Percentiles rank a stretch among this genome's conserved stretches.
Evolutionary conservation across 805 yeast genomes (phyloP).

Genomic region (Spencermartinsiella europaea): DNA sequence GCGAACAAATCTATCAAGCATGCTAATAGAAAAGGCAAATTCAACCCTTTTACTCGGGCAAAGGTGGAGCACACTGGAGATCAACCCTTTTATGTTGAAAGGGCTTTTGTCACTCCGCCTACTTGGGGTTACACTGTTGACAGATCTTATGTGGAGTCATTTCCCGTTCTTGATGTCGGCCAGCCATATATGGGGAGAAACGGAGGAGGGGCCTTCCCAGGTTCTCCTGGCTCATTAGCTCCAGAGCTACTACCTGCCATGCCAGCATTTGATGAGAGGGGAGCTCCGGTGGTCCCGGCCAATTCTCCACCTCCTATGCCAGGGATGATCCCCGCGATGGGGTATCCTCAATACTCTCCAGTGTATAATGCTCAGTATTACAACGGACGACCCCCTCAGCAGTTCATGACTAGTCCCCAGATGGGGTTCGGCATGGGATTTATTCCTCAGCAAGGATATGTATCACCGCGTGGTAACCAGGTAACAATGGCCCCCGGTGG

Average conservation of each 20-base stretch:
- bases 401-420: conserved; percentile 10
- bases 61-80: conserved; percentile 29
- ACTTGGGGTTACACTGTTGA: conserved; percentile 66
- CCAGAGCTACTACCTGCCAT: conserved; percentile 14
- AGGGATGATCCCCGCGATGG: conserved; percentile 15
- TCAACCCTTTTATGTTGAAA: conserved; percentile 39
- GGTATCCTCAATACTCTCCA: conserved; percentile 17
- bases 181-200: neutral
- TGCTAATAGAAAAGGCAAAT: conserved; percentile 35
- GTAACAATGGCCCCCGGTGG: neutral
- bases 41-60: conserved; percentile 50
- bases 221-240: conserved; percentile 12
- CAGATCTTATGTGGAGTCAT: conserved; percentile 44
- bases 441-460: conserved; percentile 7
- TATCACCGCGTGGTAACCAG: neutral
- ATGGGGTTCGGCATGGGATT: conserved; percentile 16
- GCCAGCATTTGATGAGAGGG: conserved; percentile 19
- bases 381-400: conserved; percentile 17
- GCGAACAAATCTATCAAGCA: conserved; percentile 31
- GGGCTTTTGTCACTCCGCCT: conserved; percentile 68
- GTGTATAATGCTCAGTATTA: conserved; percentile 20
- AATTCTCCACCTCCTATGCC: conserved; percentile 16
- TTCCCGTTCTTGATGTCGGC: conserved; percentile 32
- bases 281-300: conserved; percentile 15
- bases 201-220: conserved; percentile 3